Percentiles rank a stretch among this genome's conserved stretches.
Evolutionary conservation across 2,329 filamentous ascomycete genomes (phyloP).

Genomic region (Diplocarpon mali): DNA sequence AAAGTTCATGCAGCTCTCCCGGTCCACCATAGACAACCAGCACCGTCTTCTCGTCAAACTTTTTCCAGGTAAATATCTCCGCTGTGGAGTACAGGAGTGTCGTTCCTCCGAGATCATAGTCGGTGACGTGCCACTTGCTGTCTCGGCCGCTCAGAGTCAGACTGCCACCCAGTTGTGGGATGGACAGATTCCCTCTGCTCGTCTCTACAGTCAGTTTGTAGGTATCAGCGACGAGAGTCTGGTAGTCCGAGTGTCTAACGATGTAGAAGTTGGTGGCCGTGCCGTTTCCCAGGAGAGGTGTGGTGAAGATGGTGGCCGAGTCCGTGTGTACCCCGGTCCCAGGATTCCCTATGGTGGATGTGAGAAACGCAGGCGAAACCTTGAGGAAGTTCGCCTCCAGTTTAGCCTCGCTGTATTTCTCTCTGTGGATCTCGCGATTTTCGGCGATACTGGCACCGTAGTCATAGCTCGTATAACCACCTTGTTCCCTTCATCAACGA

Average conservation of each 20-base stretch:
- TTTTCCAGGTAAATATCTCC: conserved; percentile 61
- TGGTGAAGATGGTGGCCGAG: conserved; percentile 39
- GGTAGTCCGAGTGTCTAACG: conserved; percentile 54
- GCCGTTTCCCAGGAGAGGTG: conserved; percentile 45
- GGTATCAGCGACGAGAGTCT: conserved; percentile 40
- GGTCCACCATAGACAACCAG: conserved; percentile 53
- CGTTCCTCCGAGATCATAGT: conserved; percentile 51
- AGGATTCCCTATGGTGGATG: conserved; percentile 41
- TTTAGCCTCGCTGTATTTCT: conserved; percentile 74
- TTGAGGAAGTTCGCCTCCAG: conserved; percentile 65
- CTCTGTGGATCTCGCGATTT: conserved; percentile 53
- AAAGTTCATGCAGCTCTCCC: conserved; percentile 52
- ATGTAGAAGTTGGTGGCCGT: conserved; percentile 52
- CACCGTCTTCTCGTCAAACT: conserved; percentile 45
- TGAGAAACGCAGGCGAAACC: conserved; percentile 59
- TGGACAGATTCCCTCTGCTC: conserved; percentile 41
- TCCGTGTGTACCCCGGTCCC: conserved; percentile 38
- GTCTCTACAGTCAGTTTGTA: conserved; percentile 56
- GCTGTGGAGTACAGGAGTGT: conserved; percentile 57
- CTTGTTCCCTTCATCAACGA: too few relatives aligned
- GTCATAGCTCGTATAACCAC: conserved; percentile 49
- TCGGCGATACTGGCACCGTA: conserved; percentile 56
- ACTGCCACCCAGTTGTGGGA: conserved; percentile 47
- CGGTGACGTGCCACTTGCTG: conserved; percentile 50
- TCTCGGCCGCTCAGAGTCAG: conserved; percentile 52